Percentiles rank a stretch among this genome's conserved stretches.
Conservation (phyloP, 495 filamentous ascomycete species). For the Hypoxylon lenormandii region DNA sequence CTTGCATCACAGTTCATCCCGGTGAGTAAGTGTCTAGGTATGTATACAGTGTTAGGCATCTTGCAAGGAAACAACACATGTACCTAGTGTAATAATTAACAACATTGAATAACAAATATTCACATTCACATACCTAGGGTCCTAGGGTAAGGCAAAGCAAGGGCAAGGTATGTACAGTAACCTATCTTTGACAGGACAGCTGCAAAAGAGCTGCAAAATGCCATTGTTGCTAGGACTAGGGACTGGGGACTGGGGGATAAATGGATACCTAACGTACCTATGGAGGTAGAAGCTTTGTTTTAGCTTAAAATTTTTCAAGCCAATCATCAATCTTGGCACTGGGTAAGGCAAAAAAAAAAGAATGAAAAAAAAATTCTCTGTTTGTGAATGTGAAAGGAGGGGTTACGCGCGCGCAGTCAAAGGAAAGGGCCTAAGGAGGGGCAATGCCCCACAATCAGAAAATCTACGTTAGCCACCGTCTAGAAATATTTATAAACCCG, state of each 20-base stretch:
- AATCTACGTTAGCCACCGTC: conserved; percentile 44
- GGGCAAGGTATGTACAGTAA: no score
- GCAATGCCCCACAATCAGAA: conserved; percentile 50
- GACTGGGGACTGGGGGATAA: no score
- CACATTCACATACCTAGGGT: no score
- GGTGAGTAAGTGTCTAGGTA: not conserved
- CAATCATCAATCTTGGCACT: conserved; percentile 25
- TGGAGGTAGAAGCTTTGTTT: conserved; percentile 13
- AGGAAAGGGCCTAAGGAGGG: conserved; percentile 46
- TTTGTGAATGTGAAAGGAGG: conserved; percentile 52
- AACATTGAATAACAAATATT: no score
- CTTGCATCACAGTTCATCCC: not conserved
- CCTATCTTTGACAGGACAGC: no score
- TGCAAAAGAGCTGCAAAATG: no score
- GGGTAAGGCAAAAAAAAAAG: conserved; percentile 27
- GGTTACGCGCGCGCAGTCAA: conserved; percentile 38
- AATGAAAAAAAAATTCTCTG: conserved; percentile 36
- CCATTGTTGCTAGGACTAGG: no score
- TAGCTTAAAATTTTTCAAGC: conserved; percentile 28
- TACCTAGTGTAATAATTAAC: no score
- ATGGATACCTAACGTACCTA: conserved; percentile 4
- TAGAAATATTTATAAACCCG: conserved; percentile 50
- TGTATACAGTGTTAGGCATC: not conserved
- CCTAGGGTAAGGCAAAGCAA: no score
- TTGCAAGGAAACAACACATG: no score